A percentile compares a stretch with the other conserved stretches of the same genome.
Conservation (phyloP, 2,329 filamentous ascomycete genomes). For the Ilyonectria sp. region DNA sequence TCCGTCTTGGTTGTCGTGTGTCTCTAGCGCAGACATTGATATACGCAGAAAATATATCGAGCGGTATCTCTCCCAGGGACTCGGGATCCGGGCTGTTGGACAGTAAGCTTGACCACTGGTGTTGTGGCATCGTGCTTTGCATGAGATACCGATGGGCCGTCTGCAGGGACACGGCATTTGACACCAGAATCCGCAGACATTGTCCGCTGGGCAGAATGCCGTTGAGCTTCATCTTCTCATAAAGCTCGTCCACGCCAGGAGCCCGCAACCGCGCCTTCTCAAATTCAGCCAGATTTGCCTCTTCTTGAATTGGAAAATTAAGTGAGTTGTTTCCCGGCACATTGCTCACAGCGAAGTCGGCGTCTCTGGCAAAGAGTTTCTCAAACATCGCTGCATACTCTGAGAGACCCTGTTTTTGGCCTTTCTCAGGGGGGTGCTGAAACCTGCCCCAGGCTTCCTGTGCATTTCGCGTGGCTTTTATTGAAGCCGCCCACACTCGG, state of each 20-base stretch:
- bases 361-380: slow-evolving; percentile 63
- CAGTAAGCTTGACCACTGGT: slow-evolving; percentile 37
- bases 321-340: slow-evolving; percentile 74
- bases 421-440: slow-evolving; percentile 54
- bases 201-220: slow-evolving; percentile 64
- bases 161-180: slow-evolving; percentile 63
- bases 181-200: slow-evolving; percentile 70
- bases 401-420: slow-evolving; percentile 53
- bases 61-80: slow-evolving; percentile 44
- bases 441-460: slow-evolving; percentile 73
- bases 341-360: slow-evolving; percentile 44
- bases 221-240: slow-evolving; percentile 68
- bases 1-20: slow-evolving; percentile 38
- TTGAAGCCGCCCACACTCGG: slow-evolving; percentile 68
- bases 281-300: slow-evolving; percentile 72
- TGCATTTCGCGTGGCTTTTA: slow-evolving; percentile 72
- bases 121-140: slow-evolving; percentile 55
- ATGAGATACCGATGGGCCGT: slow-evolving; percentile 66
- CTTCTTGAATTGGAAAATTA: slow-evolving; percentile 55
- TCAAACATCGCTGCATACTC: slow-evolving; percentile 74
- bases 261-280: slow-evolving; percentile 75
- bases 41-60: slow-evolving; percentile 65
- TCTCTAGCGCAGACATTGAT: slow-evolving; percentile 54
- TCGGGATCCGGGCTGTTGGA: slow-evolving; percentile 43
- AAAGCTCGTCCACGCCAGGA: slow-evolving; percentile 72